A percentile compares a stretch with the other conserved stretches of the same genome.
Conservation (phyloP, 192 early-diverging fungal species). For the Coemansia guatemalensis region DNA sequence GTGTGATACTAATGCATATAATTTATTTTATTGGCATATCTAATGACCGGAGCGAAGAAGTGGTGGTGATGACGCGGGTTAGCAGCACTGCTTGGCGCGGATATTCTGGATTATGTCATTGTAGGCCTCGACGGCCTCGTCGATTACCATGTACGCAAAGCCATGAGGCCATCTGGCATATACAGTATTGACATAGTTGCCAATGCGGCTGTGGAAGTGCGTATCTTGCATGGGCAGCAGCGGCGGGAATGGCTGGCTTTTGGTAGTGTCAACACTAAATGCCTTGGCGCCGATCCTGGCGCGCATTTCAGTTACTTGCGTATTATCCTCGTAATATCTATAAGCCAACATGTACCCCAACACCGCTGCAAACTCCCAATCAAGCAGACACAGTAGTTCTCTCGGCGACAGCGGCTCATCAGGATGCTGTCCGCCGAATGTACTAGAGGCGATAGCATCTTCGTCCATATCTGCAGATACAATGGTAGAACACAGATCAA, state of each 20-base stretch:
- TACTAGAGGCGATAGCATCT: constrained; percentile 3
- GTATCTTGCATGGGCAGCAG: constrained; percentile 33
- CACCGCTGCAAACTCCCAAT: constrained; percentile 52
- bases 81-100: constrained; percentile 5
- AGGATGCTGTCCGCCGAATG: background rate
- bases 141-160: constrained; percentile 51
- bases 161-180: constrained; percentile 42
- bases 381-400: constrained; percentile 33
- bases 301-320: constrained; percentile 18
- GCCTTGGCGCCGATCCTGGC: constrained; percentile 32
- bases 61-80: background rate
- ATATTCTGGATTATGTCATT: constrained; percentile 39
- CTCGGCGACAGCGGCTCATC: constrained; percentile 11
- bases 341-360: constrained; percentile 38
- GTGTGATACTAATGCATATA: background rate
- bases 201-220: constrained; percentile 31
- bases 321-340: constrained; percentile 20
- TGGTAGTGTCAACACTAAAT: constrained; percentile 24
- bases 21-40: background rate
- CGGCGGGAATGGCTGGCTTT: constrained; percentile 35
- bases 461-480: constrained; percentile 3
- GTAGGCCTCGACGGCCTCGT: constrained; percentile 41
- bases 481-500: constrained; percentile 10
- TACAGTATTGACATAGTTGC: constrained; percentile 16
- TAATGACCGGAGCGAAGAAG: background rate